Conservation (phyloP, 1,284 basidiomycete genomes). For the Golubevia sp. region DNA sequence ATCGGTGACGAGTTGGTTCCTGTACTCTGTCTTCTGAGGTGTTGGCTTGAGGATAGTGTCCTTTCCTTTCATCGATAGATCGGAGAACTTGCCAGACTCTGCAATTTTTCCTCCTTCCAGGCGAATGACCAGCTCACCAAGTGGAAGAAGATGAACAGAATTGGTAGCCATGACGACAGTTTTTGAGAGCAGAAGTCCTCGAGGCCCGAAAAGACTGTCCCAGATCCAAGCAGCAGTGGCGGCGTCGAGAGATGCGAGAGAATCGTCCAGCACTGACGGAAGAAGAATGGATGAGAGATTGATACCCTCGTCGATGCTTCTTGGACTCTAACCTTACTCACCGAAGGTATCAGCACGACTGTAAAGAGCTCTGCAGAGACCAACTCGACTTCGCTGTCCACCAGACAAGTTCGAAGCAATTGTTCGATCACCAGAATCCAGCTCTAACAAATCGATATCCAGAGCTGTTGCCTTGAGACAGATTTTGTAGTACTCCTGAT, state of each 20-base stretch:
- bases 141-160: conserved; percentile 29
- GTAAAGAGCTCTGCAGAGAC: conserved; percentile 30
- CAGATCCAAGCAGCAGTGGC: conserved; percentile 22
- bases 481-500: neutral
- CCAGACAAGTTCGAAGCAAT: conserved; percentile 7
- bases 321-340: neutral
- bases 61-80: conserved; percentile 31
- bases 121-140: conserved; percentile 20
- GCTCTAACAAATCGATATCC: neutral
- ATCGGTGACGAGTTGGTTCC: too few relatives aligned
- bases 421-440: neutral
- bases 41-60: conserved; percentile 23
- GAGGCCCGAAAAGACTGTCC: conserved; percentile 23
- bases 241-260: conserved; percentile 30
- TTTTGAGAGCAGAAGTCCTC: conserved; percentile 23
- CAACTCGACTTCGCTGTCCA: conserved; percentile 33
- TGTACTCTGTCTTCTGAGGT: conserved; percentile 13
- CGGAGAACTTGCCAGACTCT: conserved; percentile 26
- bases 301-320: neutral
- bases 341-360: conserved; percentile 2
- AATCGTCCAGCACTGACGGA: conserved; percentile 23
- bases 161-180: conserved; percentile 42
- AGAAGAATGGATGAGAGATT: neutral
- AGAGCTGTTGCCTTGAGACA: neutral
- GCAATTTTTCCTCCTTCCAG: conserved; percentile 31